Evolutionary conservation across 148 eudicot species (phyloP), one percentile per base, ranked within the genome.

Genomic region (Rhododendron ferrugineum): DNA sequence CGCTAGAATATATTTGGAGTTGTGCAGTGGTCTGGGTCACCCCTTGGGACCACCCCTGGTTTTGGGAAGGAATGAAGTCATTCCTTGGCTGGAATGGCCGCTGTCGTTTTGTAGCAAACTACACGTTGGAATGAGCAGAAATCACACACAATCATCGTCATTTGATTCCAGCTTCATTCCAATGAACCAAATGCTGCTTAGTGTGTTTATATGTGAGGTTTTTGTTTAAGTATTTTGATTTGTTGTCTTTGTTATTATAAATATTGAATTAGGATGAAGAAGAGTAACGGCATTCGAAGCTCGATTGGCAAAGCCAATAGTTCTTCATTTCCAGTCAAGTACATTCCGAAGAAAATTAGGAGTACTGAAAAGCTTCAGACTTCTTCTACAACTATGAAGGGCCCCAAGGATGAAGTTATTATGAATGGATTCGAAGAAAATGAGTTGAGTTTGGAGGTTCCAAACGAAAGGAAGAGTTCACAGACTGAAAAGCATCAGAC

Each of bases 241-340:
- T 47, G 10, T 16, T 50, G 64, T 81, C 13, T 15, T 7, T 28
- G 56, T 44, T 68, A 30, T 68, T 11, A 10, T 47, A 66, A 58
- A 79, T 54, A 47, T 72, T 77, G 60, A 11, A 64, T 66, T 87
- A 93, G 92, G 93, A 44, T 87, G 83, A 88, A 82, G 82, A 87
- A 79, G 88, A 89, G 74, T 78, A 82, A 34, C 50, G 68, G 34
- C 79, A 87, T 88, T 72, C 88, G 85, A 76, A 91, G 91, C 86
- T 89, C 88, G n/a, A 86, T 82, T 23, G 83, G 60, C 37, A 87
- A 90, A 46, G 84, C 86, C 47, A 83, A 84, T 79, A 78, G 88
- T 75, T 52, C 87, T 1, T 84, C 89, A 64, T 79, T 90, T 80
- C 98, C 98, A 15, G 94, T 94, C 80, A 89, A 90, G 81, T 93